Evolutionary conservation across 1,284 basidiomycete genomes (phyloP).

Genomic region (Trametes pubescens): DNA sequence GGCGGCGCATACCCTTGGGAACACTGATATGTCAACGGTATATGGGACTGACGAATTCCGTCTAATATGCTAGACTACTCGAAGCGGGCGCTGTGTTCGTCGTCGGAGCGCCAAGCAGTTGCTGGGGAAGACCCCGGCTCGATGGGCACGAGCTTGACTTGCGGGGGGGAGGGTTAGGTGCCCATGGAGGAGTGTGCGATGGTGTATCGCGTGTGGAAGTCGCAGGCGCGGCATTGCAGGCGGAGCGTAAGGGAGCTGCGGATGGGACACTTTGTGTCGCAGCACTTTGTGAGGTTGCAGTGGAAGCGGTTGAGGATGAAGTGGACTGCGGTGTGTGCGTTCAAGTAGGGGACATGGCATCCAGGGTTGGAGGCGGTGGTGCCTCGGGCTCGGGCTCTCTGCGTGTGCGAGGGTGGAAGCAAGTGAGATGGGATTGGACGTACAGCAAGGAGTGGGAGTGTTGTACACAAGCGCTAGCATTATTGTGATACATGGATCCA

Average conservation of each 20-base stretch:
- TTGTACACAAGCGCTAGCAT: constrained; percentile 19
- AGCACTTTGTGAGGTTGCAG: neutral
- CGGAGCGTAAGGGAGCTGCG: neutral
- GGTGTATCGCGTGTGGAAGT: too few species aligned
- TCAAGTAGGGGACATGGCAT: neutral
- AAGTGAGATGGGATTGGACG: constrained; percentile 12
- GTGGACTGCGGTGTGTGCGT: neutral
- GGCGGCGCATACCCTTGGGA: too few species aligned
- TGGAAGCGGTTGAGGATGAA: constrained; percentile 1
- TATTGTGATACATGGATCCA: constrained; percentile 6
- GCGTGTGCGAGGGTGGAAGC: neutral
- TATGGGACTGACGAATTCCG: too few species aligned
- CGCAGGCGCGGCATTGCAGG: neutral
- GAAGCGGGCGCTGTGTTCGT: too few species aligned
- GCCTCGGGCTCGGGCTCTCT: neutral
- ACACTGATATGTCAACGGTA: too few species aligned
- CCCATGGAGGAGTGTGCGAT: too few species aligned
- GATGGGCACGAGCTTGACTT: too few species aligned
- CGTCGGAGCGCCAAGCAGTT: too few species aligned
- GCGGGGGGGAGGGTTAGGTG: too few species aligned
- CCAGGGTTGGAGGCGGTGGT: neutral
- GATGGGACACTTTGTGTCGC: neutral
- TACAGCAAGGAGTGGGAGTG: constrained; percentile 11
- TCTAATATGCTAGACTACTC: too few species aligned
- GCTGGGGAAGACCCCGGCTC: too few species aligned